phyloP scores from a whole-genome alignment of 441 rosid species.

The Adansonia madagascariensis region DNA sequence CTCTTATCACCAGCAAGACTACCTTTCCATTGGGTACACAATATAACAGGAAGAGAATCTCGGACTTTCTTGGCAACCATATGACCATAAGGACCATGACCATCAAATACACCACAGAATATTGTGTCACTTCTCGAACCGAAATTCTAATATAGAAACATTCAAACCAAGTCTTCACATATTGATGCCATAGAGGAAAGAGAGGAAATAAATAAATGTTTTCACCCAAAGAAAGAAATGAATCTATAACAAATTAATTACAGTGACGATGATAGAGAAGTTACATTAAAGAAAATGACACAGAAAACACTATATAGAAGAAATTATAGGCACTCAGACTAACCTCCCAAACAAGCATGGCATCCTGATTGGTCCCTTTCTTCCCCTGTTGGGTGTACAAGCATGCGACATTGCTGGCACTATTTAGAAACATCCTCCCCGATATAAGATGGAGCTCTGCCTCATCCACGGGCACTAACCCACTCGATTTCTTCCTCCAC shows the following conservation, averaged over 20 bases:
- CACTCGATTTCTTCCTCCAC: constrained; percentile 47
- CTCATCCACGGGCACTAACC: constrained; percentile 39
- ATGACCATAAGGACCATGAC: constrained; percentile 85
- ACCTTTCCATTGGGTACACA: constrained; percentile 55
- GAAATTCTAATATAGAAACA: constrained; percentile 52
- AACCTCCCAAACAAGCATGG: constrained; percentile 81
- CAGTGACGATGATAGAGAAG: neutral
- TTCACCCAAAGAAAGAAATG: constrained; percentile 29
- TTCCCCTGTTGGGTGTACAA: constrained; percentile 76
- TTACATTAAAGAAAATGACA: constrained; percentile 6
- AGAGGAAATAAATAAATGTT: constrained; percentile 28
- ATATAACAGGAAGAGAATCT: constrained; percentile 58
- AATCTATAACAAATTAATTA: neutral
- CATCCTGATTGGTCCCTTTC: constrained; percentile 79
- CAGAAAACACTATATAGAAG: neutral
- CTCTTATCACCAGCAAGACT: constrained; percentile 37
- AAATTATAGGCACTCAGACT: constrained; percentile 15
- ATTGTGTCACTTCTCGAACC: constrained; percentile 55
- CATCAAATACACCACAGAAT: constrained; percentile 78
- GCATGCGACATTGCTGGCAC: constrained; percentile 57
- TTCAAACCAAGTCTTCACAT: constrained; percentile 38
- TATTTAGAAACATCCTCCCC: constrained; percentile 53
- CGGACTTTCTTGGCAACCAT: constrained; percentile 73
- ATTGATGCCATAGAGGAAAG: constrained; percentile 24
- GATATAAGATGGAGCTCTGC: constrained; percentile 39